Evolutionary conservation across 2,329 filamentous ascomycete genomes (phyloP), one percentile per base, ranked within the genome.

Genomic region (Aspergillus sp.): DNA sequence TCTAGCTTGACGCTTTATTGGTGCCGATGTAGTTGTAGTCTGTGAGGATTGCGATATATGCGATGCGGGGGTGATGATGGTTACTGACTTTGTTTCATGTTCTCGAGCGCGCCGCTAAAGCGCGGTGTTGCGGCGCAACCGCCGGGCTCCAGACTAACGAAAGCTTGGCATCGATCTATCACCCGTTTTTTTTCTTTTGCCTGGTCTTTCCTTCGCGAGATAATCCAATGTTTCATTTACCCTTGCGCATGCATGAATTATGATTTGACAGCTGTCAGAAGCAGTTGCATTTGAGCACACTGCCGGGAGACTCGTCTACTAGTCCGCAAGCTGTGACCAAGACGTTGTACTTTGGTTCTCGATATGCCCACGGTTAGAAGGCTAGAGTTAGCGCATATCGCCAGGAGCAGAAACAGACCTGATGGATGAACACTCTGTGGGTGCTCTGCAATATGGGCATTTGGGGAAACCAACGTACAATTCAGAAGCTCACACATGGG

Each of bases 361-460:
- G 73, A 73, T 61, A 75, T 77, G 72, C 62, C 70, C 51, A 53
- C 36, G 51, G 21, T 39, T 68, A 60, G 52, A 61, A 64, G 62
- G 61, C 59, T 57, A 48, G 62, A 58, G 60, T 63, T 66, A 64
- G 58, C 64, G 57, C 64, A 66, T 62, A 64, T 68, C 62, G 62
- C 67, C 51, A 73, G 66, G 64, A 68, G 65, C 62, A 71, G 68
- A 73, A 61, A 70, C 70, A 77, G 77, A 74, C 82, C 84, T 68
- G 77, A 87, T 87, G 85, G 82, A 81, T 86, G 82, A 86, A 65
- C 71, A 73, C 64, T 69, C 73, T 47, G 70, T 74, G 51, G 73
- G 74, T 73, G 78, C 81, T 78, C 81, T 86, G 55, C 82, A 82
- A 62, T 86, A 85, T 74, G 85, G 85, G 75, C 83, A 86, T 68